Conservation (phyloP, 2,329 filamentous ascomycete species). For the Aspergillus carbonarius region DNA sequence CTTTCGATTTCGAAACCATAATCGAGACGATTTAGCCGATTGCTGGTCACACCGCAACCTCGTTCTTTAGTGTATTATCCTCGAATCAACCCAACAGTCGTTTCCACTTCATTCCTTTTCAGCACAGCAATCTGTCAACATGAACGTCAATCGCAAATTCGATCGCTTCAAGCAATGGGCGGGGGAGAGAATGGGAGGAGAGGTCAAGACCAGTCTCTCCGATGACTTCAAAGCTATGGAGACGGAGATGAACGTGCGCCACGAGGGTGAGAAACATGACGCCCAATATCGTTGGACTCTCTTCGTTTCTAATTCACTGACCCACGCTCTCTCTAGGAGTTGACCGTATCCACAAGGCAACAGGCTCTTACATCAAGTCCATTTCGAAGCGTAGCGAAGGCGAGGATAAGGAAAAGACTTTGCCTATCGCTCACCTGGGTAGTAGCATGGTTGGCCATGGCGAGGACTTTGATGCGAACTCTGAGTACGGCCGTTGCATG, state of each 20-base stretch:
- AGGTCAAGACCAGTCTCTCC: slow-evolving; percentile 80
- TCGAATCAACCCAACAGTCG: not conserved
- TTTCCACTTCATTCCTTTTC: not conserved
- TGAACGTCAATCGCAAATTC: slow-evolving; percentile 80
- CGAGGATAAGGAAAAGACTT: slow-evolving; percentile 83
- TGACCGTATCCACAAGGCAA: slow-evolving; percentile 83
- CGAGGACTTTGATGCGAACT: slow-evolving; percentile 88
- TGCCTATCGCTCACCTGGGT: slow-evolving; percentile 77
- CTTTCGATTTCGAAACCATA: not conserved
- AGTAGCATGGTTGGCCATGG: slow-evolving; percentile 84
- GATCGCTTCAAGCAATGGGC: slow-evolving; percentile 98
- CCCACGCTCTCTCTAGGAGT: slow-evolving; percentile 60
- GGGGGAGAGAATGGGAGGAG: slow-evolving; percentile 90
- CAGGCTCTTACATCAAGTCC: slow-evolving; percentile 83
- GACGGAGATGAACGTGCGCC: slow-evolving; percentile 82
- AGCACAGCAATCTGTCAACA: slow-evolving; percentile 29
- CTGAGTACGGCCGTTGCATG: slow-evolving; percentile 86
- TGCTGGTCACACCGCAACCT: not conserved
- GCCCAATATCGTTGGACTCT: not conserved
- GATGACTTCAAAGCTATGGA: slow-evolving; percentile 92
- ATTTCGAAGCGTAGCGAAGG: slow-evolving; percentile 79
- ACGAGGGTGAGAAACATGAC: slow-evolving; percentile 67
- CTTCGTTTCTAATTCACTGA: slow-evolving; percentile 14
- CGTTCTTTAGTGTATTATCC: not conserved
- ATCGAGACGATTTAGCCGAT: not conserved